phyloP scores from a whole-genome alignment of 2,329 filamentous ascomycete species.

The Tolypocladium endophyticum region DNA sequence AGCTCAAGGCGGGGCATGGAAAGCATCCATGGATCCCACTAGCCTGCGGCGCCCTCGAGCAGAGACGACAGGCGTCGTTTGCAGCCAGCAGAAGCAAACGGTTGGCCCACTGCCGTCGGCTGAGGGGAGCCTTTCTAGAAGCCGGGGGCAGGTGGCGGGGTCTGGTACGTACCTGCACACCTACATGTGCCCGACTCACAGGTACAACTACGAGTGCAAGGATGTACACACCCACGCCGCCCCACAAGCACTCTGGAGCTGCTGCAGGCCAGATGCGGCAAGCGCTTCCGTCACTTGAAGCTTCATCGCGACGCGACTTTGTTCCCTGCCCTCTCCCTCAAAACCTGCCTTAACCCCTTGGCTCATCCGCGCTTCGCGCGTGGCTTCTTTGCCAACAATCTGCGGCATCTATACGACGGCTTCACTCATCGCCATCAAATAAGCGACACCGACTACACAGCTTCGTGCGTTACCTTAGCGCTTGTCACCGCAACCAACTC shows the following conservation, averaged over 20 bases:
- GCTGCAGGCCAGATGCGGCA: neutral
- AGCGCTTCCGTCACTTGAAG: neutral
- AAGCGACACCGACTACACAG: neutral
- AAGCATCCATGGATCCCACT: too few species aligned
- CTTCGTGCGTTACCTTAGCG: neutral
- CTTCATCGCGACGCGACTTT: constrained; percentile 1
- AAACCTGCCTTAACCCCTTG: neutral
- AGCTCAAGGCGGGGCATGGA: neutral
- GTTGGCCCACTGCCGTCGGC: neutral
- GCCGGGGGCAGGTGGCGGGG: neutral
- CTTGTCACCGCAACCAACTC: neutral
- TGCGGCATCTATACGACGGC: neutral
- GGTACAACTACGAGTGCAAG: too few species aligned
- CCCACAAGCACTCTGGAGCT: neutral
- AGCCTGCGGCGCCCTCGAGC: neutral
- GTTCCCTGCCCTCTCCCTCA: neutral
- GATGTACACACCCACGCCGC: neutral
- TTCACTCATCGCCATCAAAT: neutral
- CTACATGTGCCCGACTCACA: too few species aligned
- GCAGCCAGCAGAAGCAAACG: neutral
- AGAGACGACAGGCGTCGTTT: neutral
- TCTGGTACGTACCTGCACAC: neutral
- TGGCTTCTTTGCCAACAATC: neutral
- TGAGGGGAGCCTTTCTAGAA: neutral
- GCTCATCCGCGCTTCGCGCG: neutral